Percentiles rank a stretch among this genome's conserved stretches.
Conservation (phyloP, 1,284 basidiomycete species). For the Somion occarium region DNA sequence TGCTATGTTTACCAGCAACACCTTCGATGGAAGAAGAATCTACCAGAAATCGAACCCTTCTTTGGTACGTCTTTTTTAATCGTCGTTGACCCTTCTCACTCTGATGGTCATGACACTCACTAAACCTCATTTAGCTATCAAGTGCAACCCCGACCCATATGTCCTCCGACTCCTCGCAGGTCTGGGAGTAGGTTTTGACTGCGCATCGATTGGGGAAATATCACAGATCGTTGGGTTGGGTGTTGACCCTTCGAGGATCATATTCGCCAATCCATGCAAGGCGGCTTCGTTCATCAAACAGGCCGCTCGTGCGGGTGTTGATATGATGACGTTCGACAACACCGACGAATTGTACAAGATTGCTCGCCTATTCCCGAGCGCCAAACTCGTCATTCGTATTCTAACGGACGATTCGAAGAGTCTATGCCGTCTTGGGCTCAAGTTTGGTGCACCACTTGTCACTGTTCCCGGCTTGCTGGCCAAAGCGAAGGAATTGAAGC, state of each 20-base stretch:
- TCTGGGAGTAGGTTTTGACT: conserved; percentile 93
- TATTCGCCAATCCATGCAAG: conserved; percentile 99
- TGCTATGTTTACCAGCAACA: conserved; percentile 87
- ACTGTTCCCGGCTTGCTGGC: conserved; percentile 78
- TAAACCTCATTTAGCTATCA: conserved; percentile 59
- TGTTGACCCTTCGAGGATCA: conserved; percentile 76
- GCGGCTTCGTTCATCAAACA: conserved; percentile 89
- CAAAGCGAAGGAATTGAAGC: conserved; percentile 74
- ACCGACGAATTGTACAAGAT: conserved; percentile 97
- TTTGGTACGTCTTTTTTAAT: conserved; percentile 58
- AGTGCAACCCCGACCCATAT: conserved; percentile 97
- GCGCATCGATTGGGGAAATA: conserved; percentile 97
- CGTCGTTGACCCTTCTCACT: conserved; percentile 3
- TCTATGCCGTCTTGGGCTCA: conserved; percentile 90
- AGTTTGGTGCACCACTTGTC: conserved; percentile 92
- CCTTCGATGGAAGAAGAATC: conserved; percentile 74
- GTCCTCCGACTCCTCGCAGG: conserved; percentile 88
- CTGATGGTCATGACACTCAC: conserved; percentile 10
- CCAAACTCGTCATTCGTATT: conserved; percentile 91
- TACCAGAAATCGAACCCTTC: conserved; percentile 89
- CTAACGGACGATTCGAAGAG: conserved; percentile 96
- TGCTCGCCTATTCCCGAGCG: conserved; percentile 74
- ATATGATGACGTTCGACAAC: conserved; percentile 98
- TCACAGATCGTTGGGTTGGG: conserved; percentile 74
- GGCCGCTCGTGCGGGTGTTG: conserved; percentile 75